Evolutionary conservation across 371 early-diverging fungal genomes (phyloP).

Genomic region (Mortierella sp.): DNA sequence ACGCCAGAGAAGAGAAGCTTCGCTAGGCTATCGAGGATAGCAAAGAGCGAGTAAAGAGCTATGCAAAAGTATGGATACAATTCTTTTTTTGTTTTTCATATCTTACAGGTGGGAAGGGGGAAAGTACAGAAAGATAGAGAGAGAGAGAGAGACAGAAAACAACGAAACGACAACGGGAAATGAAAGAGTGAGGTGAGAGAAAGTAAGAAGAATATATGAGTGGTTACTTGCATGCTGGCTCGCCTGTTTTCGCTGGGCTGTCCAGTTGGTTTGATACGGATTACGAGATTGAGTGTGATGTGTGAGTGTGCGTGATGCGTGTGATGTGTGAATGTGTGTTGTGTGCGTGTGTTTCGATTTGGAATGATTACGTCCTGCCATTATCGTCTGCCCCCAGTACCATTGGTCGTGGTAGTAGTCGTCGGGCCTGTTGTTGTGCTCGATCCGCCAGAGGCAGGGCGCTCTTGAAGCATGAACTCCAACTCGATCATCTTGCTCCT

Average conservation of each 20-base stretch:
- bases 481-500: slow-evolving; percentile 22
- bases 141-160: slow-evolving; percentile 1
- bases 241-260: too few relatives aligned
- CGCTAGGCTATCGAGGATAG: too few relatives aligned
- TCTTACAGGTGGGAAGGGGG: neutral
- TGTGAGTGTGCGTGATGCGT: too few relatives aligned
- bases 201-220: neutral
- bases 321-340: too few relatives aligned
- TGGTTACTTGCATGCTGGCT: neutral
- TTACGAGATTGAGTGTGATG: too few relatives aligned
- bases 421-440: neutral
- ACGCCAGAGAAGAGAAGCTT: too few relatives aligned
- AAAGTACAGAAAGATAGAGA: slow-evolving; percentile 3
- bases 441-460: slow-evolving; percentile 1
- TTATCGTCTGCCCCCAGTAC: too few relatives aligned
- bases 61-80: slow-evolving; percentile 13
- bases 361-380: too few relatives aligned
- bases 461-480: slow-evolving; percentile 21
- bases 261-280: too few relatives aligned
- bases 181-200: neutral
- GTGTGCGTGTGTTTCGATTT: too few relatives aligned
- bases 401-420: too few relatives aligned
- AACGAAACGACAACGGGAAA: neutral
- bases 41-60: too few relatives aligned
- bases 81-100: slow-evolving; percentile 1